These are phyloP conservation scores for Penicillium angulare DNA, from an alignment of 495 filamentous ascomycete species.

Conservation along the genomic window DNA sequence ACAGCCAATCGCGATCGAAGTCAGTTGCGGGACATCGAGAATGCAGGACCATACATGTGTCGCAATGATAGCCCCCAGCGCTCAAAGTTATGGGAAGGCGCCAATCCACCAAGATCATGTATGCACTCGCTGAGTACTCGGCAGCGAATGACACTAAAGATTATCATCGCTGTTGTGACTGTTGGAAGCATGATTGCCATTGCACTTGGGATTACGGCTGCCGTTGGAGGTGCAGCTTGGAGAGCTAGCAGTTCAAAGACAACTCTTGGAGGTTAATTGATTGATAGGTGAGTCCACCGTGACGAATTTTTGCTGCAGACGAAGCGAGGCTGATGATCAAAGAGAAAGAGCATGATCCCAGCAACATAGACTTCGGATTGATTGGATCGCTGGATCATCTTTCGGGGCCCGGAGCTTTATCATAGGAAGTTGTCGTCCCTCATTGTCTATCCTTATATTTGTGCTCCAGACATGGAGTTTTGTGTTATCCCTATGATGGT, in stretches of 20 bases:
- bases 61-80: constrained; percentile 23
- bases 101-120: constrained; percentile 33
- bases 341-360: too few species aligned
- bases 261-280: constrained; percentile 14
- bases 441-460: not conserved
- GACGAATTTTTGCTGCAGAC: not conserved
- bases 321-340: not conserved
- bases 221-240: constrained; percentile 61
- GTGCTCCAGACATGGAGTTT: not conserved
- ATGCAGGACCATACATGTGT: constrained; percentile 18
- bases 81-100: constrained; percentile 44
- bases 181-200: constrained; percentile 60
- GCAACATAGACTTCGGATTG: too few species aligned
- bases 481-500: not conserved
- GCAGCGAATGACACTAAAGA: constrained; percentile 52
- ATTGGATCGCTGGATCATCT: too few species aligned
- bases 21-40: constrained; percentile 31
- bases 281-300: constrained; percentile 1
- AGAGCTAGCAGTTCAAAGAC: constrained; percentile 32
- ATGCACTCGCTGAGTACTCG: constrained; percentile 42
- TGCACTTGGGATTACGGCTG: constrained; percentile 60
- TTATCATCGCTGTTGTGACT: constrained; percentile 53
- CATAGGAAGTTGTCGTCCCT: not conserved
- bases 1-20: constrained; percentile 16
- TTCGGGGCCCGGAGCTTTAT: not conserved